Evolutionary conservation across 1,284 basidiomycete species (phyloP), one percentile per base, ranked within the genome.

Genomic region (Cryptococcus sp.): DNA sequence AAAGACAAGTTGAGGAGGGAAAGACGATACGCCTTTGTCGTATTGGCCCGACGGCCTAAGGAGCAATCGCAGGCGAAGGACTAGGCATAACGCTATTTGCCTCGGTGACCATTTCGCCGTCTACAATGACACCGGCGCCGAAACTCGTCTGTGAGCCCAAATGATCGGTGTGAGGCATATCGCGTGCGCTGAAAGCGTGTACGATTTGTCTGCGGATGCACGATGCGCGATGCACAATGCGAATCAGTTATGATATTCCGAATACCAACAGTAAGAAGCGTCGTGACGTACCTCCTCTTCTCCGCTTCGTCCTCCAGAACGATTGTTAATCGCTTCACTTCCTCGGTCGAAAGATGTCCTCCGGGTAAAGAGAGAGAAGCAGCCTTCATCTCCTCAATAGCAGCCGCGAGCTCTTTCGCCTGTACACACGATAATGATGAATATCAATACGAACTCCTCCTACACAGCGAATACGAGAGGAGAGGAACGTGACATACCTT

Each of bases 301-400:
- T 68, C 68, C 13, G 59, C 64, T 50, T 72, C 64, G 8, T 34
- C 29, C 16, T 46, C 55, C 17, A 62, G 43, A 15, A 61, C 41
- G 15, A 47, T 45, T 16, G 25, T 39, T 38, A 72, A 39, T 37
- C 51, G 47, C 17, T 46, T 43, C 17, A 68, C 50, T 26, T 67
- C 53, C 16, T 61, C 55, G 1, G 54, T 64, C 8, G 58, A 52
- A 6, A 72, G 40, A 57, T 66, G 53, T 3, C 66, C 69, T 4
- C 69, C 69, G 5, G 67, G 68, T 25, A 72, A 29, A 11, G 52
- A 40, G 46, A 67, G n/a, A 5, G 66, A 61, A 3, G 66, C 60
- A 0, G 29, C 4, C 46, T 65, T 63, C 69, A 71, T 69, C 29
- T 17, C 49, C 37, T 64, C 62, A 20, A 71, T 29, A 3, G 50